A percentile compares a stretch with the other conserved stretches of the same genome.
These are phyloP conservation scores for Diaporthe caulivora DNA, from an alignment of 2,329 filamentous ascomycete species.

Conservation along the genomic window DNA sequence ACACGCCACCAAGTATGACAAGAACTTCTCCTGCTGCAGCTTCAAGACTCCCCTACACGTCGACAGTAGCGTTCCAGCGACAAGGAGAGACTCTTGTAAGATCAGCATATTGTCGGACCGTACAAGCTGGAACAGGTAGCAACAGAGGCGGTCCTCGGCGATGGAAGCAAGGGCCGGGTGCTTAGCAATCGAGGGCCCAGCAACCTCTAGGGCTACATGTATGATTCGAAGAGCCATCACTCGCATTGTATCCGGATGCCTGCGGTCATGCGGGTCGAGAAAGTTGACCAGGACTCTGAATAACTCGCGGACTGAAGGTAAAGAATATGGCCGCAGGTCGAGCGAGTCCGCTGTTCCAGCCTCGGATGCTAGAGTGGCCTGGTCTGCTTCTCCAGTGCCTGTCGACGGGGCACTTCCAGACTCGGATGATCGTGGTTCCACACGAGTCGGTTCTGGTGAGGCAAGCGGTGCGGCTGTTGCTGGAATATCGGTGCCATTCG, in stretches of 20 bases:
- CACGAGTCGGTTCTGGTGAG: slow-evolving; percentile 32
- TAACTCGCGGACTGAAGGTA: slow-evolving; percentile 93
- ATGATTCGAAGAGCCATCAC: slow-evolving; percentile 98
- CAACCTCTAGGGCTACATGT: slow-evolving; percentile 95
- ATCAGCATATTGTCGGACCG: slow-evolving; percentile 97
- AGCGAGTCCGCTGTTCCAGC: slow-evolving; percentile 54
- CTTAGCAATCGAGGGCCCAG: slow-evolving; percentile 92
- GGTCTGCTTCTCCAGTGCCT: slow-evolving; percentile 41
- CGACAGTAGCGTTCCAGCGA: slow-evolving; percentile 89
- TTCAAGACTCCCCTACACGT: slow-evolving; percentile 93
- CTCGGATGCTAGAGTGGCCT: slow-evolving; percentile 36
- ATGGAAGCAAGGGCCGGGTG: slow-evolving; percentile 89
- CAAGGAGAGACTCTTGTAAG: slow-evolving; percentile 90
- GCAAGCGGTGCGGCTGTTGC: slow-evolving; percentile 36
- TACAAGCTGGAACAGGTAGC: slow-evolving; percentile 95
- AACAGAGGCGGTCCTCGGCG: slow-evolving; percentile 92
- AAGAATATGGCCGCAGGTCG: slow-evolving; percentile 86
- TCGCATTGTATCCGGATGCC: slow-evolving; percentile 93
- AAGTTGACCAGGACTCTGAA: slow-evolving; percentile 95
- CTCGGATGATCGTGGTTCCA: slow-evolving; percentile 52
- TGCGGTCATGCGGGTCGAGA: slow-evolving; percentile 90
- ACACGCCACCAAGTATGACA: slow-evolving; percentile 94
- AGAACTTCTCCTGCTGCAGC: slow-evolving; percentile 94
- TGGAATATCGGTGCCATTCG: slow-evolving; percentile 65
- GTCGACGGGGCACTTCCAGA: slow-evolving; percentile 52